These are phyloP conservation scores for Vaccinium corymbosum DNA, from an alignment of 148 eudicot species.

Conservation along the genomic window DNA sequence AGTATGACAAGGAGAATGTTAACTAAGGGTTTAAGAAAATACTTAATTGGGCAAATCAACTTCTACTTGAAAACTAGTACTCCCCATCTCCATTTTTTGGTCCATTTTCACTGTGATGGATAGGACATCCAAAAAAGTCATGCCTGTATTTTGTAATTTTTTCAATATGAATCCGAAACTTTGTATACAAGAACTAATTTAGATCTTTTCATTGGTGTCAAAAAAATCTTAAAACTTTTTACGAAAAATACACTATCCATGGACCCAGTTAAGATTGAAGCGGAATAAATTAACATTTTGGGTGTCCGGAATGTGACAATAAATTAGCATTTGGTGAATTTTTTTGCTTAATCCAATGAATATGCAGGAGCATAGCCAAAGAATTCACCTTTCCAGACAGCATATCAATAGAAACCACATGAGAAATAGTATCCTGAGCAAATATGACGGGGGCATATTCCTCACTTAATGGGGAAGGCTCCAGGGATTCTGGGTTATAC, in stretches of 20 bases:
- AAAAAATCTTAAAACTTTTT: neutral
- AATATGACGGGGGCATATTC: slow-evolving; percentile 99
- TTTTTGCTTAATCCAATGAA: neutral
- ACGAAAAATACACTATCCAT: neutral
- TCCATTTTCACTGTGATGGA: neutral
- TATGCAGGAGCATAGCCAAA: neutral
- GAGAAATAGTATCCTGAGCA: slow-evolving; percentile 89
- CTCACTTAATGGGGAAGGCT: slow-evolving; percentile 71
- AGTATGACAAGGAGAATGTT: neutral
- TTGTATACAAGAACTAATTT: neutral
- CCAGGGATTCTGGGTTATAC: slow-evolving; percentile 52
- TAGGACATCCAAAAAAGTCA: neutral
- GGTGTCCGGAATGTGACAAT: neutral
- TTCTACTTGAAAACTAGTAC: neutral
- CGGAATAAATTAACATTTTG: neutral
- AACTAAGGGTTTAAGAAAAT: neutral
- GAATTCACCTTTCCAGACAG: slow-evolving; percentile 77
- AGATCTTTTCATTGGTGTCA: neutral
- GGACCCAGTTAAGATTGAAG: neutral
- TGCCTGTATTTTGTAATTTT: neutral
- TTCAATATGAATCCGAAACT: neutral
- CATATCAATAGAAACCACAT: slow-evolving; percentile 79
- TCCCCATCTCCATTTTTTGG: neutral
- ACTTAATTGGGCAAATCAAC: neutral
- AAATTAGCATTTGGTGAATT: neutral